Conservation (phyloP, 2,329 filamentous ascomycete species). For the Colletotrichum costaricense region DNA sequence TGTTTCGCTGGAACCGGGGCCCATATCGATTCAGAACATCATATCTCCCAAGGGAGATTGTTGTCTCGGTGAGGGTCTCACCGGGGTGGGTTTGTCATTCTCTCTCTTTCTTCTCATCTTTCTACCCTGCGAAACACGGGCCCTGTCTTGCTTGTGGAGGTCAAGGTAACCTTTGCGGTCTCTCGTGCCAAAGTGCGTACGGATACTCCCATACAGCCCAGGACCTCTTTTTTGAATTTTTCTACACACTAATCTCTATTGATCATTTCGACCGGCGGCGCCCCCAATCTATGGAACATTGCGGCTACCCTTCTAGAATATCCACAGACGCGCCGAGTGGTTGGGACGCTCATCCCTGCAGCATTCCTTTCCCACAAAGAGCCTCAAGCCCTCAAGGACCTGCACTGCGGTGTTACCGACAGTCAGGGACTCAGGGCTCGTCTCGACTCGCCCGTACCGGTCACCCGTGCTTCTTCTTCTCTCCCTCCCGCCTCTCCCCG, state of each 20-base stretch:
- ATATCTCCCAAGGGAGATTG: neutral
- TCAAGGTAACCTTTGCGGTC: neutral
- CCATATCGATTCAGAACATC: neutral
- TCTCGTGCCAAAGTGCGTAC: neutral
- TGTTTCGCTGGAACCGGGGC: neutral
- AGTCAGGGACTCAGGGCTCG: conserved; percentile 6
- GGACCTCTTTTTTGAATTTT: neutral
- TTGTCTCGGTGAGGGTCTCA: conserved; percentile 32
- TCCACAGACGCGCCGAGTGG: conserved; percentile 21
- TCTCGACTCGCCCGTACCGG: neutral
- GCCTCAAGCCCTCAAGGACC: conserved; percentile 1
- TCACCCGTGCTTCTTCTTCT: neutral
- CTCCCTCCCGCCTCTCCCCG: conserved; percentile 11
- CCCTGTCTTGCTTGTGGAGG: neutral
- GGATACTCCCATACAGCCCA: neutral
- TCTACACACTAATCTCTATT: neutral
- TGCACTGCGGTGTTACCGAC: conserved; percentile 27
- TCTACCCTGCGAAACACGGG: conserved; percentile 21
- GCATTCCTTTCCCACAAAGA: neutral
- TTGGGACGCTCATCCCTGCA: conserved; percentile 7
- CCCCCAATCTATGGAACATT: conserved; percentile 22
- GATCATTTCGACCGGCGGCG: conserved; percentile 17
- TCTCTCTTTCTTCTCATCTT: neutral
- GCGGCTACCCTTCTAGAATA: conserved; percentile 23
- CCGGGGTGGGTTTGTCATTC: conserved; percentile 11